These are phyloP conservation scores for Pyrenochaeta sp. DNA, from an alignment of 2,329 filamentous ascomycete genomes.

Conservation along the genomic window DNA sequence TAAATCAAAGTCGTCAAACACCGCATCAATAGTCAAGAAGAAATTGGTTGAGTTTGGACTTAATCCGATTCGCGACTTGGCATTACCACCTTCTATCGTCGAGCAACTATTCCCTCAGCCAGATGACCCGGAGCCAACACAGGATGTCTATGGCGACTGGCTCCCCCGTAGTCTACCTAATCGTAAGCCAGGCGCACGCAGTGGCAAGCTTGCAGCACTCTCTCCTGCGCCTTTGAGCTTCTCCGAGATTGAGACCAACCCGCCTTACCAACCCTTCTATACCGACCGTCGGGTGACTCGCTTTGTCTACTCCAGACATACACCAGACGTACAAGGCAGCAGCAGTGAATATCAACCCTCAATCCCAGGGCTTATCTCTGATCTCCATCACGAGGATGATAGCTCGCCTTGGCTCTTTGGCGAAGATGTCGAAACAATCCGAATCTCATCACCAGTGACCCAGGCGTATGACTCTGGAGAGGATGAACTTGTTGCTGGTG, in stretches of 20 bases:
- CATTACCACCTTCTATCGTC: constrained; percentile 44
- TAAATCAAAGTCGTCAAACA: constrained; percentile 52
- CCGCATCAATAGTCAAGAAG: constrained; percentile 58
- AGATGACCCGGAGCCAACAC: constrained; percentile 31
- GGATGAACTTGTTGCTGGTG: constrained; percentile 61
- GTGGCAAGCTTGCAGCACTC: constrained; percentile 13
- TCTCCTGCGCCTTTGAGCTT: constrained; percentile 63
- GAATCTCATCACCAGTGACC: constrained; percentile 51
- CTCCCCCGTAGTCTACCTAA: constrained; percentile 40
- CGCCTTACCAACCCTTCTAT: constrained; percentile 95
- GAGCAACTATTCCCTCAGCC: constrained; percentile 41
- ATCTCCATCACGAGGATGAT: constrained; percentile 47
- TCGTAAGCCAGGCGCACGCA: constrained; percentile 25
- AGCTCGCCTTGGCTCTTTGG: constrained; percentile 63
- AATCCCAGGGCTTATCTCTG: constrained; percentile 30
- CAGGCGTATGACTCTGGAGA: constrained; percentile 47
- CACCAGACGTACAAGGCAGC: constrained; percentile 27
- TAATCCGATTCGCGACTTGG: constrained; percentile 67
- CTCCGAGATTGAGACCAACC: constrained; percentile 95
- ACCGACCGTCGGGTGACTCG: constrained; percentile 86
- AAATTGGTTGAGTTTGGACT: constrained; percentile 74
- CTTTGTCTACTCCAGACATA: constrained; percentile 66
- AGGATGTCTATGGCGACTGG: constrained; percentile 46
- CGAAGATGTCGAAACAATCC: constrained; percentile 57
- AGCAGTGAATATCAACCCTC: constrained; percentile 32